Evolutionary conservation across 2,329 filamentous ascomycete species (phyloP), one percentile per base, ranked within the genome.

Genomic region (Pestalotiopsis sp.): DNA sequence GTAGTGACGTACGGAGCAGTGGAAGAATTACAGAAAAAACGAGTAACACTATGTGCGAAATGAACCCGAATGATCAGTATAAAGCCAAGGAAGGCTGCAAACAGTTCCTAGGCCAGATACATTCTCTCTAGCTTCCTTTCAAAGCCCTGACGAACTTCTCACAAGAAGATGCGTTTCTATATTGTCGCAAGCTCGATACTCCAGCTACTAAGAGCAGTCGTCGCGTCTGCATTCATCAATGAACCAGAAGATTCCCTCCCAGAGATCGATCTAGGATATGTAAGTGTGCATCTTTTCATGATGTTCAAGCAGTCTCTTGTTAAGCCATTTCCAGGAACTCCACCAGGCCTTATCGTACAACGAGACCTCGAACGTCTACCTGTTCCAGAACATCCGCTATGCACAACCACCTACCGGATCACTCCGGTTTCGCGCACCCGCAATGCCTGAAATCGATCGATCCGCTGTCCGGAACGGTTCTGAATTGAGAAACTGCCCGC

Each of bases 331-430:
- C 1, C 27, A 63, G 60, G 60, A 41, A 41, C 60, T 63, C 4
- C 60, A 63, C n/a, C 60, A 63, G 11, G 27, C 60, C 3, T n/a
- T 63, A 11, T 38, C 14, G 14, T 63, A 63, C 60, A 41, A 63
- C 36, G n/a, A 63, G 4, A 63, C 2, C 14, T 27, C 60, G 0
- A 27, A 63, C 1, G 36, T 41, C 36, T 63, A 63, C 36, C 1
- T 36, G 12, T 84, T 83, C 73, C 79, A 78, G 66, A 83, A 83
- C 67, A 81, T 84, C 63, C 80, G 81, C 1, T 84, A 80, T 71
- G 82, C 80, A 1, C 81, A 81, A 7, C 80, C 82, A 11, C 82
- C 82, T 0, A 73, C 78, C 4, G 82, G 81, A 17, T 72, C 78
- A 14, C 74, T 82, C 11, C 77, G 82, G 41, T 84, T 63, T 41